phyloP scores from a whole-genome alignment of 2,329 filamentous ascomycete species.

The Metarhizium guizhouense region DNA sequence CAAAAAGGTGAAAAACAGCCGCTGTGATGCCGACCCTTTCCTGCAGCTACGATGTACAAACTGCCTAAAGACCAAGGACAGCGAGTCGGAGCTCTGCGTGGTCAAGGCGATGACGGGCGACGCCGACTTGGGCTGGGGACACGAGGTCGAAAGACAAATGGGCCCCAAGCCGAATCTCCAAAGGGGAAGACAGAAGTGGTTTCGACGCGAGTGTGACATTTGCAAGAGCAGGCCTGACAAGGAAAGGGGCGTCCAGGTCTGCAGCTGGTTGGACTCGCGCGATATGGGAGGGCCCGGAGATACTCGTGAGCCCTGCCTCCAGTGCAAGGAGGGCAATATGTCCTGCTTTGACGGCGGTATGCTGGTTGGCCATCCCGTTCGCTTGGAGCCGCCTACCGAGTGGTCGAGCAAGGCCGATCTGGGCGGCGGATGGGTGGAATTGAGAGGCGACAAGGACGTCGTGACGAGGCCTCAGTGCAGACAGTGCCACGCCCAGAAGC shows the following conservation, averaged over 20 bases:
- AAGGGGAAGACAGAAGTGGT: constrained; percentile 12
- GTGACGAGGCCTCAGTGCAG: background rate
- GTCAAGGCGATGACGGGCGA: background rate
- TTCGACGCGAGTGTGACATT: constrained; percentile 15
- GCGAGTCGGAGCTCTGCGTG: background rate
- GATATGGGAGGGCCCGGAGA: constrained; percentile 11
- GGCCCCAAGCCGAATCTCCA: constrained; percentile 9
- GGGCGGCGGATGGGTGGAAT: constrained; percentile 10
- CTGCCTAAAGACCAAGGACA: constrained; percentile 9
- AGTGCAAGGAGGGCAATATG: constrained; percentile 10
- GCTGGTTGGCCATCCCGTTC: constrained; percentile 6
- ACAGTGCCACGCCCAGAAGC: constrained; percentile 4
- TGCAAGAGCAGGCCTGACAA: constrained; percentile 10
- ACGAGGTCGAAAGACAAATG: background rate
- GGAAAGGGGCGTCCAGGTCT: constrained; percentile 3
- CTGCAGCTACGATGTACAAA: constrained; percentile 11
- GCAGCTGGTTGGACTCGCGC: constrained; percentile 13
- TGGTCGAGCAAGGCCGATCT: constrained; percentile 10
- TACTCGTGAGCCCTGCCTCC: constrained; percentile 10
- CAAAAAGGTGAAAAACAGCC: background rate
- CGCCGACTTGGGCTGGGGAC: background rate
- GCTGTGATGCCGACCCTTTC: constrained; percentile 15
- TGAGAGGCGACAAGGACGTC: constrained; percentile 6
- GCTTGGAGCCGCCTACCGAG: constrained; percentile 3
- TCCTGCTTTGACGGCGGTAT: constrained; percentile 13